phyloP scores from a whole-genome alignment of 2,329 filamentous ascomycete genomes.

The Pyrenochaeta sp. region DNA sequence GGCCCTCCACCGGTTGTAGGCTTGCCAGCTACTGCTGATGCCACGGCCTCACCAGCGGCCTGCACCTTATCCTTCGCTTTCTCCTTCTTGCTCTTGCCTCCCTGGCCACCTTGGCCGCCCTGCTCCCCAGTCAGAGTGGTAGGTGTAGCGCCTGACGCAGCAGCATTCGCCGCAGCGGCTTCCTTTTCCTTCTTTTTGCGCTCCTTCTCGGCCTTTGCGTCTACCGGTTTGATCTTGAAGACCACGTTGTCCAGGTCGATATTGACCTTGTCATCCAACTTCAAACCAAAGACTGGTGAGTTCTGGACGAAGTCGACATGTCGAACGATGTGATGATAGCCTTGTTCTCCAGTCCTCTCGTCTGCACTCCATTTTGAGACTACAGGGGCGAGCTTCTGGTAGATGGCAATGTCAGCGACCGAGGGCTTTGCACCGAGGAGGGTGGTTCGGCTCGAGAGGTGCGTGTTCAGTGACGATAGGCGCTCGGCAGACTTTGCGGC shows the following conservation, averaged over 20 bases:
- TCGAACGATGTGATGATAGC: slow-evolving; percentile 89
- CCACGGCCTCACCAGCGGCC: slow-evolving; percentile 61
- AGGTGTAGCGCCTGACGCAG: slow-evolving; percentile 58
- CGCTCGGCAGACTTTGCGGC: slow-evolving; percentile 67
- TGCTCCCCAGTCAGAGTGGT: slow-evolving; percentile 46
- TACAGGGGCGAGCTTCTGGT: slow-evolving; percentile 77
- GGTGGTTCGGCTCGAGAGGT: slow-evolving; percentile 88
- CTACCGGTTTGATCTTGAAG: slow-evolving; percentile 87
- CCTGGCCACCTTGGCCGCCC: slow-evolving; percentile 42
- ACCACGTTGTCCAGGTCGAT: slow-evolving; percentile 83
- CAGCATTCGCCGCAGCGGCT: slow-evolving; percentile 61
- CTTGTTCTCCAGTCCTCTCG: slow-evolving; percentile 87
- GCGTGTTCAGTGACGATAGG: slow-evolving; percentile 81
- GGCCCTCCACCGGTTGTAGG: slow-evolving; percentile 34
- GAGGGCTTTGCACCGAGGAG: slow-evolving; percentile 90
- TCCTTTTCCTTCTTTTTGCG: slow-evolving; percentile 96
- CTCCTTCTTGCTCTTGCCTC: slow-evolving; percentile 57
- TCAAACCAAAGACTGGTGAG: slow-evolving; percentile 73
- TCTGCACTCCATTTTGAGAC: slow-evolving; percentile 84
- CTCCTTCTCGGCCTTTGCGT: slow-evolving; percentile 96
- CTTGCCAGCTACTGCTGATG: slow-evolving; percentile 56
- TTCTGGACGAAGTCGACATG: slow-evolving; percentile 96
- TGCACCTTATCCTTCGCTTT: slow-evolving; percentile 63
- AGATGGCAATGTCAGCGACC: slow-evolving; percentile 84
- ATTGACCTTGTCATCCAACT: slow-evolving; percentile 77